These are phyloP conservation scores for Flagelloscypha sp. DNA, from an alignment of 768 basidiomycete genomes.

Conservation along the genomic window DNA sequence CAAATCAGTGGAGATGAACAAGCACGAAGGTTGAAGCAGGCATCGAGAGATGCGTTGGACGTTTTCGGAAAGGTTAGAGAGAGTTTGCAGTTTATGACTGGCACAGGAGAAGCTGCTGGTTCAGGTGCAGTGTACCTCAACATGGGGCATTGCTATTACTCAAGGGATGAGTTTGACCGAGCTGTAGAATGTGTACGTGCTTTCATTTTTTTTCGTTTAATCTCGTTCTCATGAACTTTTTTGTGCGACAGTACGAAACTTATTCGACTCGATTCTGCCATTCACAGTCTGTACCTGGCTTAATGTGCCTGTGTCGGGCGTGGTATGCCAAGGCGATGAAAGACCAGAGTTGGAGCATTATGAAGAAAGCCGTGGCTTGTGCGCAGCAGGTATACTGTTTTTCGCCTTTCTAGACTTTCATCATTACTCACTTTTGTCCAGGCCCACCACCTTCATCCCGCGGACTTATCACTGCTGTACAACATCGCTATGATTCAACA, in stretches of 20 bases:
- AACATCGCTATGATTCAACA: constrained; percentile 99
- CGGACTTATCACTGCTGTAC: constrained; percentile 85
- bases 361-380: constrained; percentile 79
- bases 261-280: constrained; percentile 74
- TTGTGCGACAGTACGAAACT: constrained; percentile 69
- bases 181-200: constrained; percentile 87
- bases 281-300: constrained; percentile 63
- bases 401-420: not conserved
- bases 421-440: constrained; percentile 21
- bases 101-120: no score
- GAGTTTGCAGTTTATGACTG: constrained; percentile 58
- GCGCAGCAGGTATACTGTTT: constrained; percentile 59
- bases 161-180: constrained; percentile 87
- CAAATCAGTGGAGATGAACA: constrained; percentile 44
- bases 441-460: constrained; percentile 80
- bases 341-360: constrained; percentile 73
- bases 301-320: constrained; percentile 83
- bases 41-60: constrained; percentile 81
- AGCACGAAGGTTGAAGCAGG: constrained; percentile 57
- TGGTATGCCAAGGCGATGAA: constrained; percentile 94
- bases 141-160: constrained; percentile 93
- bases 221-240: constrained; percentile 1
- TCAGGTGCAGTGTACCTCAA: constrained; percentile 88
- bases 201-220: not conserved
- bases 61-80: constrained; percentile 90